Conservation (phyloP, 2,329 filamentous ascomycete genomes). For the Raffaelea albimanens region DNA sequence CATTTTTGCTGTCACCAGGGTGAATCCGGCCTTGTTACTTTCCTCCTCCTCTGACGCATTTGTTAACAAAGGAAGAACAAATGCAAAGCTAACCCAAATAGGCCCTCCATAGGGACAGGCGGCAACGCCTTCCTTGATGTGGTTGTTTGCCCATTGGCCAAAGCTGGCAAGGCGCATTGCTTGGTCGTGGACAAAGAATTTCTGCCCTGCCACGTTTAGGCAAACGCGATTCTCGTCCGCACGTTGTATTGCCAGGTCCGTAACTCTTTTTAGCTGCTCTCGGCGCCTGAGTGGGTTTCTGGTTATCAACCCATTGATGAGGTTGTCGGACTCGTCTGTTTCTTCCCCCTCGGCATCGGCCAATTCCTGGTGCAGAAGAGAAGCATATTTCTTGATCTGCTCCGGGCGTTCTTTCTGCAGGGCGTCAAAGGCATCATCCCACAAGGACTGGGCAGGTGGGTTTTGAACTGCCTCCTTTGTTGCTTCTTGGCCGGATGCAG, state of each 20-base stretch:
- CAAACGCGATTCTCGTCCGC: slow-evolving; percentile 4
- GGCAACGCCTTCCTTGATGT: slow-evolving; percentile 1
- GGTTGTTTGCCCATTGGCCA: slow-evolving; percentile 1
- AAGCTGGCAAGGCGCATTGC: background rate
- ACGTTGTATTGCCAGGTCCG: slow-evolving; percentile 2
- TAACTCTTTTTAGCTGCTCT: slow-evolving; percentile 1
- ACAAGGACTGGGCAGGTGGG: background rate
- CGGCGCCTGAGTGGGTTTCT: background rate
- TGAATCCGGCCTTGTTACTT: slow-evolving; percentile 4
- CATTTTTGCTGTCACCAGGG: slow-evolving; percentile 5
- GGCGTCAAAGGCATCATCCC: slow-evolving; percentile 7
- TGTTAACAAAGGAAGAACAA: slow-evolving; percentile 5
- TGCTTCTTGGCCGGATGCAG: no score
- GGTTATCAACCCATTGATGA: background rate
- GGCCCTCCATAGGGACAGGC: background rate
- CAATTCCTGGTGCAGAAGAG: slow-evolving; percentile 1
- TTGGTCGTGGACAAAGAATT: slow-evolving; percentile 4
- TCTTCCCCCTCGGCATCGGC: background rate
- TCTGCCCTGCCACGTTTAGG: background rate
- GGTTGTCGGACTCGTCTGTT: background rate
- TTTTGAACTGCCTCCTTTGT: no score
- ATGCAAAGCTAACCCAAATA: slow-evolving; percentile 2
- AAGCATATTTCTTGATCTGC: background rate
- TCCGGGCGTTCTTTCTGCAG: slow-evolving; percentile 3
- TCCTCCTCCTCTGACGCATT: slow-evolving; percentile 1